Evolutionary conservation across 306 rosid species (phyloP).

Genomic region (Begonia fuchsioides): DNA sequence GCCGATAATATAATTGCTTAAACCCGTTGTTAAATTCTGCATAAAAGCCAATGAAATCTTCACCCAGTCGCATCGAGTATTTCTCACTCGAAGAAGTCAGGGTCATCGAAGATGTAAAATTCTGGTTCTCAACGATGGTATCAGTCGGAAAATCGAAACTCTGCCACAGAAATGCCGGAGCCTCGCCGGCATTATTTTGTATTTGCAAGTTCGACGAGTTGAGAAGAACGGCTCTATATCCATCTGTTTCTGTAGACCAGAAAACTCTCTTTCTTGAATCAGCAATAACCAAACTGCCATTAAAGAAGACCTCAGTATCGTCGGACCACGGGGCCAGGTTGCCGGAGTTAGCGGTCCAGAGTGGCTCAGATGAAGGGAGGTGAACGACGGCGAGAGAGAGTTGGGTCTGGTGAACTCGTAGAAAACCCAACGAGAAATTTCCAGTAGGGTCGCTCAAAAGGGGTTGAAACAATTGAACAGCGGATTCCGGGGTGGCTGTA

Average conservation of each 20-base stretch:
- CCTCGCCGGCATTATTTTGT: slow-evolving; percentile 2
- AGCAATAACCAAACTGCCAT: slow-evolving; percentile 51
- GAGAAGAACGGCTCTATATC: slow-evolving; percentile 32
- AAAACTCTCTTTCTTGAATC: slow-evolving; percentile 18
- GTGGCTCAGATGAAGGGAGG: slow-evolving; percentile 37
- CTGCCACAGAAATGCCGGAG: slow-evolving; percentile 33
- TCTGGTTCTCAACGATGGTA: slow-evolving; percentile 60
- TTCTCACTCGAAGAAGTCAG: slow-evolving; percentile 28
- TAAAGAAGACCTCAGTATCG: slow-evolving; percentile 41
- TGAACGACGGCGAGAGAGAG: slow-evolving; percentile 56
- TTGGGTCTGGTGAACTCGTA: slow-evolving; percentile 33
- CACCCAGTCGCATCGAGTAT: slow-evolving; percentile 38
- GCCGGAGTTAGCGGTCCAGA: slow-evolving; percentile 60
- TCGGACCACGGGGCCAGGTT: slow-evolving; percentile 34
- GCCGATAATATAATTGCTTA: slow-evolving; percentile 42
- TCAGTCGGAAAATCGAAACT: slow-evolving; percentile 59
- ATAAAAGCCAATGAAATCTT: slow-evolving; percentile 46
- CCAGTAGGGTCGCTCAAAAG: slow-evolving; percentile 38
- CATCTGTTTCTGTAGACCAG: slow-evolving; percentile 57
- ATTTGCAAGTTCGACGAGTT: slow-evolving; percentile 54
- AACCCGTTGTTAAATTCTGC: slow-evolving; percentile 9
- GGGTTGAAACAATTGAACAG: slow-evolving; percentile 41
- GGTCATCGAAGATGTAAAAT: slow-evolving; percentile 36
- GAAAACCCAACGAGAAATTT: slow-evolving; percentile 68
- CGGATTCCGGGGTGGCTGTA: slow-evolving; percentile 27